A percentile compares a stretch with the other conserved stretches of the same genome.
Conservation (phyloP, 225 moss, liverwort and hornwort species). For the Pseudoscleropodium purum region DNA sequence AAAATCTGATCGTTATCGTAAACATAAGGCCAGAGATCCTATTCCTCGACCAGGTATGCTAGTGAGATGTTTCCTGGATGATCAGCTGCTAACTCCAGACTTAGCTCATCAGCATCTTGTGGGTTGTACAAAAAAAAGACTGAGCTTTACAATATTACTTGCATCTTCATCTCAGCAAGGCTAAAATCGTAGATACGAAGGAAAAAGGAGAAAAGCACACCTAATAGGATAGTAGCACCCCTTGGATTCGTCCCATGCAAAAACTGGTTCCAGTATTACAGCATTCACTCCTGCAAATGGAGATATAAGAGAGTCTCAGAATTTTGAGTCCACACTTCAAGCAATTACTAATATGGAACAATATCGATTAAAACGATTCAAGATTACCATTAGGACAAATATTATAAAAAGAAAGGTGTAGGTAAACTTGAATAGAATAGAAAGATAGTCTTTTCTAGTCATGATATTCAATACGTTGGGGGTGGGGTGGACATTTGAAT, state of each 20-base stretch:
- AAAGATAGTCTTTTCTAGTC: not conserved
- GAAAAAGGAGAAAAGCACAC: conserved; percentile 1
- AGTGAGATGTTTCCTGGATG: not conserved
- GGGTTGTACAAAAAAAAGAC: not conserved
- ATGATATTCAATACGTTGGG: not conserved
- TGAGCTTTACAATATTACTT: not conserved
- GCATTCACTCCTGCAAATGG: conserved; percentile 66
- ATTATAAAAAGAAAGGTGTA: not conserved
- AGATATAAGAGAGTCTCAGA: not conserved
- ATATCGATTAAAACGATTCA: not conserved
- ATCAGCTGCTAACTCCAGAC: not conserved
- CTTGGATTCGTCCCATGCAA: conserved; percentile 50
- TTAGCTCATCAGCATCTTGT: not conserved
- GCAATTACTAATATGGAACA: not conserved
- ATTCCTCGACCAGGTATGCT: not conserved
- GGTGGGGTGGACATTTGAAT: not conserved
- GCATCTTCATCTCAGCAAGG: not conserved
- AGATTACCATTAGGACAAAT: not conserved
- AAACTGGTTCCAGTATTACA: conserved; percentile 68
- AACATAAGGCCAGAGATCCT: not conserved
- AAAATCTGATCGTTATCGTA: not conserved
- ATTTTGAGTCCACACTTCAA: not conserved
- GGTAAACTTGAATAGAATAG: not conserved
- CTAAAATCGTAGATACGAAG: not conserved
- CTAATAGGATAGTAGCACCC: conserved; percentile 63